A percentile compares a stretch with the other conserved stretches of the same genome.
Evolutionary conservation across 805 yeast species (phyloP).

Genomic region (Saccharomyces kudriavzevii): DNA sequence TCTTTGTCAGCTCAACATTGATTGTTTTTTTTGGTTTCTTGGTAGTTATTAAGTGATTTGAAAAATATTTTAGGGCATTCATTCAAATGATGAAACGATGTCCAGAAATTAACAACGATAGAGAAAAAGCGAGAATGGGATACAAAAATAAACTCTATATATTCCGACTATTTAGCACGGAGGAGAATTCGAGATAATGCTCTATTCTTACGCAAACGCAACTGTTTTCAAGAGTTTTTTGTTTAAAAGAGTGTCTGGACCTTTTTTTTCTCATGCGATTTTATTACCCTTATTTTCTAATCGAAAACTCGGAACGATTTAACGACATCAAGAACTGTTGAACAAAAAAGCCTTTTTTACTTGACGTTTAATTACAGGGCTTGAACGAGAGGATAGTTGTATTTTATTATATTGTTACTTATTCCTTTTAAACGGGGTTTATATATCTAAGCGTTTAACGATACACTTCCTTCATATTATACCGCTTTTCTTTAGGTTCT

Average conservation of each 20-base stretch:
- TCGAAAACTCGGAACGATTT: background rate
- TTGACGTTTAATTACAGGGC: background rate
- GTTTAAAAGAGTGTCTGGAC: background rate
- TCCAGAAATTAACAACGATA: background rate
- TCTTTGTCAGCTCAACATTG: background rate
- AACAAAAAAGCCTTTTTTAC: background rate
- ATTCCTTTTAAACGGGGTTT: background rate
- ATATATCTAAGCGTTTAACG: background rate
- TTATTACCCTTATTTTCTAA: background rate
- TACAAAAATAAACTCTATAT: background rate
- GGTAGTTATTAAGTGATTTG: background rate
- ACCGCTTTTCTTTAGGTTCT: conserved; percentile 72
- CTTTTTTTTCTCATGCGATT: background rate
- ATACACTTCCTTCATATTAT: conserved; percentile 35
- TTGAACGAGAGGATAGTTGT: background rate
- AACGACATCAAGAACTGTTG: background rate
- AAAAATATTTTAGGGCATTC: conserved; percentile 6
- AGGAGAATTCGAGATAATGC: background rate
- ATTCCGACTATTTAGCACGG: background rate
- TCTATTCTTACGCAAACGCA: background rate
- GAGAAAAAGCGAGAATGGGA: background rate
- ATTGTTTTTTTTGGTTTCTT: background rate
- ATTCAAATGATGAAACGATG: background rate
- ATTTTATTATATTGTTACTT: background rate
- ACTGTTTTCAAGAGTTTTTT: background rate